phyloP scores from a whole-genome alignment of 164 flowering plant genomes.

The Malania oleifera region DNA sequence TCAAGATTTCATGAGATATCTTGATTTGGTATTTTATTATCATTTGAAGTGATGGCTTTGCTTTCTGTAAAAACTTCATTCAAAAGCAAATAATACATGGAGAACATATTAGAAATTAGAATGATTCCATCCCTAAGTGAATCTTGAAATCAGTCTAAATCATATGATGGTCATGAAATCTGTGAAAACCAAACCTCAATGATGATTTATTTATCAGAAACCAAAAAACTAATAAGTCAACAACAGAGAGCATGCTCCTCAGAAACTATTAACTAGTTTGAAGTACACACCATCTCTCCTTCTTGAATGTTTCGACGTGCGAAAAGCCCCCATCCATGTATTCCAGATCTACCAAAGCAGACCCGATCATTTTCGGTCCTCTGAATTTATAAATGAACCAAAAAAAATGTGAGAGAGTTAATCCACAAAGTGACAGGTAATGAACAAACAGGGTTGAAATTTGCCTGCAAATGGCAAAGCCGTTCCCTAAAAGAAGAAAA shows the following conservation, averaged over 20 bases:
- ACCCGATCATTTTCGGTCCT: constrained; percentile 72
- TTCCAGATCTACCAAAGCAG: constrained; percentile 92
- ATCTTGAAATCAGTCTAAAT: too few species aligned
- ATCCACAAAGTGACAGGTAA: constrained; percentile 1
- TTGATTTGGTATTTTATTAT: too few species aligned
- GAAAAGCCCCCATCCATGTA: constrained; percentile 99
- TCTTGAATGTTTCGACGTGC: constrained; percentile 82
- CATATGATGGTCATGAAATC: too few species aligned
- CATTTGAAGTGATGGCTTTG: too few species aligned
- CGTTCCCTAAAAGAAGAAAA: constrained; percentile 84
- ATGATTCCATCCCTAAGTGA: too few species aligned
- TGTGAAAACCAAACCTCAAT: too few species aligned
- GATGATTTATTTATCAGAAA: too few species aligned
- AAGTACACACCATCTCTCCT: constrained; percentile 87
- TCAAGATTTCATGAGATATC: too few species aligned
- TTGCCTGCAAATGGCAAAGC: constrained; percentile 74
- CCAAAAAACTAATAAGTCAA: too few species aligned
- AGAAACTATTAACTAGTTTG: not conserved
- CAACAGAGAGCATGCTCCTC: not conserved
- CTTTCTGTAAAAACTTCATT: too few species aligned
- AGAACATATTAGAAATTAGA: too few species aligned
- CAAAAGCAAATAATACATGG: too few species aligned
- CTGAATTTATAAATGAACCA: constrained; percentile 32
- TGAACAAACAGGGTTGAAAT: not conserved
- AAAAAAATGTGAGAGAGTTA: constrained; percentile 12